These are phyloP conservation scores for Penicillium glabrum DNA, from an alignment of 2,329 filamentous ascomycete species.

Conservation along the genomic window DNA sequence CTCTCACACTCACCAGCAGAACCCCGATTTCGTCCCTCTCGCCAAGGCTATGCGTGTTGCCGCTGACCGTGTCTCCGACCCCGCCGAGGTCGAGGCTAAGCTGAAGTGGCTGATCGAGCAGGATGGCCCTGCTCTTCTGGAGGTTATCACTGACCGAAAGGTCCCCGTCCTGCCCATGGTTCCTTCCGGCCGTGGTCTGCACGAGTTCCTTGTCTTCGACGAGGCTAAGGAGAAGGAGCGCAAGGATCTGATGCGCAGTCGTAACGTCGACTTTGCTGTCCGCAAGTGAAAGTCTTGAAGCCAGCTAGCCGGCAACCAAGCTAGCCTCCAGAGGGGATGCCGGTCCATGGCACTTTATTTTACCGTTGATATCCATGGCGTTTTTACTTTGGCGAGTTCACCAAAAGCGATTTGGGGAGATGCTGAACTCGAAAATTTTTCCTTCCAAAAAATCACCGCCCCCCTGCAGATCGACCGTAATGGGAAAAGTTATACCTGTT, in stretches of 20 bases:
- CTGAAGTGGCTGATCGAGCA: constrained; percentile 86
- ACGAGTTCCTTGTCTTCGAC: constrained; percentile 92
- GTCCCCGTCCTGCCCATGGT: constrained; percentile 96
- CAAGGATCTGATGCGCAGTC: constrained; percentile 65
- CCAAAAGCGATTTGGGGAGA: constrained; percentile 33
- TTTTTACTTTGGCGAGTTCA: constrained; percentile 36
- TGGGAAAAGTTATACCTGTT: constrained; percentile 6
- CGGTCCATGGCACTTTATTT: constrained; percentile 26
- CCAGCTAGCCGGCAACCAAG: constrained; percentile 17
- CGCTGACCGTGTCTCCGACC: constrained; percentile 68
- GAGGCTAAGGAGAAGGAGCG: constrained; percentile 68
- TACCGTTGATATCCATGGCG: constrained; percentile 45
- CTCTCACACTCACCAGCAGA: constrained; percentile 87
- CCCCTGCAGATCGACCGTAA: constrained; percentile 1
- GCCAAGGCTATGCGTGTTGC: constrained; percentile 88
- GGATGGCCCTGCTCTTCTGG: constrained; percentile 88
- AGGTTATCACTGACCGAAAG: constrained; percentile 82
- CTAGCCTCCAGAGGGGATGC: constrained; percentile 3
- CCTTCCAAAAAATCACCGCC: constrained; percentile 9
- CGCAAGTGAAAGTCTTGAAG: constrained; percentile 20
- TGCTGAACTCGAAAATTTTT: constrained; percentile 13
- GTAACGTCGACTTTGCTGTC: constrained; percentile 43
- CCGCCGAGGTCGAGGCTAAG: constrained; percentile 73
- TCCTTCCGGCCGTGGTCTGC: constrained; percentile 77
- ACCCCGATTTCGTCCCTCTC: constrained; percentile 94